Base-by-base conservation (phyloP, 139 green algal species). In the Astrephomene gubernaculifera region DNA sequence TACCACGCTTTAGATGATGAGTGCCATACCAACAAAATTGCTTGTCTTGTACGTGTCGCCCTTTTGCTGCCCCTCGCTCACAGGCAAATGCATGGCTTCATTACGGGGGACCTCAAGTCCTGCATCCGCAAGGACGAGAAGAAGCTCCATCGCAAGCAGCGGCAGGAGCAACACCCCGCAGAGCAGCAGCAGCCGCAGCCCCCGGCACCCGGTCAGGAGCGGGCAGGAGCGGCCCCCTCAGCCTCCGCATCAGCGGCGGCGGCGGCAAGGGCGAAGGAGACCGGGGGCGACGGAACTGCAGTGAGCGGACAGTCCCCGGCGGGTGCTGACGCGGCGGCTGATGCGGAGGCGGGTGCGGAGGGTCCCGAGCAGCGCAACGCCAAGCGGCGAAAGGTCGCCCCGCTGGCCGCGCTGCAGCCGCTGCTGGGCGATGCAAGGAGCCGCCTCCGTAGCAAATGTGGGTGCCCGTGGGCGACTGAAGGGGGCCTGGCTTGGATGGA, bases 31-130 rank as follows among this genome's bases (percentile, higher is more conserved):
- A n/a, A n/a, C n/a, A n/a, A n/a, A n/a, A n/a, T n/a, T n/a, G n/a
- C n/a, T n/a, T n/a, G n/a, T n/a, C n/a, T n/a, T n/a, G n/a, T n/a
- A n/a, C n/a, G n/a, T n/a, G n/a, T n/a, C n/a, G n/a, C n/a, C n/a
- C n/a, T n/a, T n/a, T n/a, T n/a, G 14, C 49, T 57, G 29, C n/a
- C 61, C 6, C 2, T 45, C 14, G 33, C 39, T 2, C 29, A 31
- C 75, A 82, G 54, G 75, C 57, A 17, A 24, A 83, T 83, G 76
- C 41, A 73, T 8, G 41, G 25, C 24, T 63, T 83, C 76, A 69
- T 82, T 7, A 29, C 38, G 1, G 75, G 54, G 1, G 75, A 82
- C 31, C 54, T 82, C 10, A 71, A 71, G 57, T 27, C 38, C 3
- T 38, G 27, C 22, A 45, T 82, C 33, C 57, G 38, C 24, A 19